These are phyloP conservation scores for Rhodotorula diobovata DNA, from an alignment of 768 basidiomycete genomes.

Conservation along the genomic window DNA sequence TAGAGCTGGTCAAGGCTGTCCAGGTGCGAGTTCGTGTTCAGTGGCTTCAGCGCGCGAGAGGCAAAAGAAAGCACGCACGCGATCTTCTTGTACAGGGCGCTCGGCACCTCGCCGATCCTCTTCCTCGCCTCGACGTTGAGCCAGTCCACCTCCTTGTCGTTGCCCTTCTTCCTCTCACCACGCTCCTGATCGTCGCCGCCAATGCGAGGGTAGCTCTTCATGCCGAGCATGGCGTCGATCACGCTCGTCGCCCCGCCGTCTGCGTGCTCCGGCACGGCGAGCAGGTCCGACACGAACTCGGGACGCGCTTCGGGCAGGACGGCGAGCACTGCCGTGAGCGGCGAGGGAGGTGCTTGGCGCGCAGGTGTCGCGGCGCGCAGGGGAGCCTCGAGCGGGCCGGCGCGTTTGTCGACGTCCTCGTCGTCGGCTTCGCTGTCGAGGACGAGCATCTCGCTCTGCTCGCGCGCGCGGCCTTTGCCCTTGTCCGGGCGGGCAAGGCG, in stretches of 20 bases:
- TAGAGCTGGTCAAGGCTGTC: constrained; percentile 31
- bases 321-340: constrained; percentile 9
- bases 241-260: not conserved
- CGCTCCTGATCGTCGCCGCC: not conserved
- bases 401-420: no score
- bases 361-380: not conserved
- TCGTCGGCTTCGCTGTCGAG: not conserved
- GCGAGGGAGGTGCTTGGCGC: not conserved
- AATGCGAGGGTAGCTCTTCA: constrained; percentile 12
- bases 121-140: constrained; percentile 7
- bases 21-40: not conserved
- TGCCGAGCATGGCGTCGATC: constrained; percentile 5
- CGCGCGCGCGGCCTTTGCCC: not conserved
- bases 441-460: not conserved
- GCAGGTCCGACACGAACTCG: constrained; percentile 1
- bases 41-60: not conserved
- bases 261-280: not conserved
- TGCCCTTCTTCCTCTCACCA: not conserved
- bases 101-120: not conserved
- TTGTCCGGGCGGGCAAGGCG: not conserved
- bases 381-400: no score
- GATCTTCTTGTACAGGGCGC: constrained; percentile 4
- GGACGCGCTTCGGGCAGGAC: constrained; percentile 30
- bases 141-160: constrained; percentile 17
- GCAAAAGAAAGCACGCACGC: constrained; percentile 12